Evolutionary conservation across 495 filamentous ascomycete species (phyloP), one percentile per base, ranked within the genome.

Genomic region (Thermothielavioides terrestris): DNA sequence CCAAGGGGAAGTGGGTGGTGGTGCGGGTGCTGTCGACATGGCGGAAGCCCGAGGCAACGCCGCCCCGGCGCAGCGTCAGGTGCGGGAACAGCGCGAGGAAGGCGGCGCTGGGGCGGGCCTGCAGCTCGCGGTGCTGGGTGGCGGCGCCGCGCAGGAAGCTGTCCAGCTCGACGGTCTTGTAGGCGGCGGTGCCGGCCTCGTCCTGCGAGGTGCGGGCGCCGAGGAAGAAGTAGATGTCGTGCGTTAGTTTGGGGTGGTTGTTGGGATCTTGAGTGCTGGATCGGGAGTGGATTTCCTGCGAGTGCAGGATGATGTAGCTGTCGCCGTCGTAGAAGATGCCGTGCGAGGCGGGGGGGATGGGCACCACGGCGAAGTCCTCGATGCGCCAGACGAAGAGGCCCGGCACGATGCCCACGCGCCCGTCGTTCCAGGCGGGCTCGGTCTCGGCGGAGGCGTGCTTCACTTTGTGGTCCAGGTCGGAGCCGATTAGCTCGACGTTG

Each of bases 361-460:
- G 26, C 8, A 31, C 25, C 26, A 43, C 26, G 26, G 41, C 10
- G 41, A 43, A 43, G 27, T 30, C 9, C 26, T 30, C 41, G 27
- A 43, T 31, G 26, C 41, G 41, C 41, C 41, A 43, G 41, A 43
- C 27, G 41, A 43, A 43, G 26, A 43, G 41, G 3, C 41, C 41
- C 8, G 41, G n/a, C 15, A 27, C 6, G 17, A 30, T 2, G 41
- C 41, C 41, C 15, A 43, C 11, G 1, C 1, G 26, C 15, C 26
- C 41, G 41, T 30, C 15, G 27, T 30, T 43, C 41, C 41, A 43
- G 41, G 41, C 41, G 8, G 41, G 41, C 9, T 43, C 41, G 2
- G 41, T 30, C 1, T 20, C 26, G n/a, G 41, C 25, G 2, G 41
- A 43, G 41, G 41, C 41, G 41, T 43, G 17, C 27, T 43, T 43